phyloP scores from a whole-genome alignment of 2,329 filamentous ascomycete genomes.

The Colletotrichum sp. region DNA sequence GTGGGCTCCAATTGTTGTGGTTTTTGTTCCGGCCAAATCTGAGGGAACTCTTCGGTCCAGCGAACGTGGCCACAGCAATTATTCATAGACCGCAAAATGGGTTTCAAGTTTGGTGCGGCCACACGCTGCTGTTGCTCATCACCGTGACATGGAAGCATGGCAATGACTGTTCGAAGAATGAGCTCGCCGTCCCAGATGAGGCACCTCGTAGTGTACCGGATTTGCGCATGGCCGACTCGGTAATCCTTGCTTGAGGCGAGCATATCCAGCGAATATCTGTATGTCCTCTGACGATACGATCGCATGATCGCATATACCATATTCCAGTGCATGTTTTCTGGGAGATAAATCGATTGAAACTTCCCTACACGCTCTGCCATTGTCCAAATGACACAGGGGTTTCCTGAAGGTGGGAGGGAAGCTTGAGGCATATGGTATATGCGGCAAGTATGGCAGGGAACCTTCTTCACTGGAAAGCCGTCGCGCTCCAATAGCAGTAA shows the following conservation, averaged over 20 bases:
- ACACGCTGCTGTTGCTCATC: too few species aligned
- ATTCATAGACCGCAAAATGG: too few species aligned
- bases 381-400: not conserved
- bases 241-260: too few species aligned
- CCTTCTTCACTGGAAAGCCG: not conserved
- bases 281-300: not conserved
- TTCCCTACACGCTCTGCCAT: not conserved
- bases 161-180: too few species aligned
- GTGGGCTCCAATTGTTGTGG: not conserved
- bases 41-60: not conserved
- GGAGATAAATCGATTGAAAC: not conserved
- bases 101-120: too few species aligned
- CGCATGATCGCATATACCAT: not conserved
- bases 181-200: too few species aligned
- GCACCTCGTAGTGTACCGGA: too few species aligned
- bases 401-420: not conserved
- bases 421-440: not conserved
- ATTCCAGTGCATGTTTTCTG: not conserved
- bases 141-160: too few species aligned
- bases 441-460: not conserved
- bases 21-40: not conserved
- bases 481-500: not conserved
- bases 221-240: too few species aligned
- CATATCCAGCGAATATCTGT: too few species aligned
- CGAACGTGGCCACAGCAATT: too few species aligned